A percentile compares a stretch with the other conserved stretches of the same genome.
phyloP scores from a whole-genome alignment of 2,329 filamentous ascomycete species.

The Monilinia vaccinii-corymbosi region DNA sequence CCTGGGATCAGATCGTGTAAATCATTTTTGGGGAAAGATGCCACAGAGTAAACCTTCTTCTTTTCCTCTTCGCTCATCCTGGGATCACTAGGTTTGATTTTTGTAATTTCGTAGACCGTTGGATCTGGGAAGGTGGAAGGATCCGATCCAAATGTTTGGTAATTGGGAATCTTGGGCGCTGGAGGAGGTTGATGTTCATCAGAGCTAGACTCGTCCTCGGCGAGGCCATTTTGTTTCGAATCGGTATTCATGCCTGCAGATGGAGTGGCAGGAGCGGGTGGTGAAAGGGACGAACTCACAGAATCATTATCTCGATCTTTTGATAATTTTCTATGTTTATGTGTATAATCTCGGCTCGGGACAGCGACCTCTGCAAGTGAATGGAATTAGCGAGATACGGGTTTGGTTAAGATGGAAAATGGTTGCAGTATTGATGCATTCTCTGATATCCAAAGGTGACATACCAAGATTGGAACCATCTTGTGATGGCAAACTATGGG shows the following conservation, averaged over 20 bases:
- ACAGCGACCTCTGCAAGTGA: slow-evolving; percentile 20
- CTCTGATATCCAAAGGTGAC: slow-evolving; percentile 16
- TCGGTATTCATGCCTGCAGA: slow-evolving; percentile 47
- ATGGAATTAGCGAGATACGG: neutral
- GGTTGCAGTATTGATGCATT: neutral
- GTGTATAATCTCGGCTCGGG: slow-evolving; percentile 15
- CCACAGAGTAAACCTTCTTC: slow-evolving; percentile 80
- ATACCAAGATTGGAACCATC: slow-evolving; percentile 53
- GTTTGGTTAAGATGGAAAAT: neutral
- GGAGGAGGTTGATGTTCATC: slow-evolving; percentile 50
- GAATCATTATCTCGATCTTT: slow-evolving; percentile 37
- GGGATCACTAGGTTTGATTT: slow-evolving; percentile 43
- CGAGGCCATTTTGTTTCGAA: slow-evolving; percentile 40
- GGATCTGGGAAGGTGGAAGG: slow-evolving; percentile 86
- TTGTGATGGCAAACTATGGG: slow-evolving; percentile 54
- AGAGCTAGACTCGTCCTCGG: slow-evolving; percentile 40
- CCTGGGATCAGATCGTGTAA: slow-evolving; percentile 80
- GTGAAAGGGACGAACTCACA: slow-evolving; percentile 51
- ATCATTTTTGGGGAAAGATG: slow-evolving; percentile 71
- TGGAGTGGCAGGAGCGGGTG: slow-evolving; percentile 40
- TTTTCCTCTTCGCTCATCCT: slow-evolving; percentile 79
- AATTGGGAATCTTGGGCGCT: slow-evolving; percentile 49
- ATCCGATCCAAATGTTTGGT: slow-evolving; percentile 87
- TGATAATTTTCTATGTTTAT: slow-evolving; percentile 11
- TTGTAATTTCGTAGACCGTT: slow-evolving; percentile 86